phyloP scores from a whole-genome alignment of 352 stramenopile genomes.

The Phytophthora idaei region DNA sequence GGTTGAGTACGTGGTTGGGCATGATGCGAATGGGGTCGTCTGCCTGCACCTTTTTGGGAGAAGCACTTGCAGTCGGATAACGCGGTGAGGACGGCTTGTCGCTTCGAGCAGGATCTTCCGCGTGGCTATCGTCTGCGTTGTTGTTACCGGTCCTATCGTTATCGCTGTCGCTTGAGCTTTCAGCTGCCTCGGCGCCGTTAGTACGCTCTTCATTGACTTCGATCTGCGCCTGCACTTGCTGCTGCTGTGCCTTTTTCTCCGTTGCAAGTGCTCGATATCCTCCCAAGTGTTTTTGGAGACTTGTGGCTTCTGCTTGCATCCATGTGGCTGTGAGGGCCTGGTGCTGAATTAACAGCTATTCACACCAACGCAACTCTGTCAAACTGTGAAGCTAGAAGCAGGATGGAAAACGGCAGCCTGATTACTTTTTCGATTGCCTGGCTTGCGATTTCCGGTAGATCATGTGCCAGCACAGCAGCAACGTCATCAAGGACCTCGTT shows the following conservation, averaged over 20 bases:
- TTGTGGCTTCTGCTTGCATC: slow-evolving; percentile 32
- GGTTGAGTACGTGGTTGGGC: slow-evolving; percentile 56
- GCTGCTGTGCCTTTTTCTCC: slow-evolving; percentile 17
- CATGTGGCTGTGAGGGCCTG: slow-evolving; percentile 36
- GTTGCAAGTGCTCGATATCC: slow-evolving; percentile 22
- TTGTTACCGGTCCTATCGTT: slow-evolving; percentile 25
- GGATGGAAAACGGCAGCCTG: neutral
- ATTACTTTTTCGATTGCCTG: slow-evolving; percentile 51
- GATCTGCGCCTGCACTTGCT: neutral
- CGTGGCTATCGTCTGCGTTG: slow-evolving; percentile 23
- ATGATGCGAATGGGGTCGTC: slow-evolving; percentile 36
- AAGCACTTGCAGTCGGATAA: slow-evolving; percentile 18
- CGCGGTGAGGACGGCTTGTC: slow-evolving; percentile 28
- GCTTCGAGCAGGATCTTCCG: slow-evolving; percentile 18
- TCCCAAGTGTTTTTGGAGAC: slow-evolving; percentile 25
- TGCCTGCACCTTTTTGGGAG: slow-evolving; percentile 13
- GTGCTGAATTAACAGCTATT: slow-evolving; percentile 43
- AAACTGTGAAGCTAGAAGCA: neutral
- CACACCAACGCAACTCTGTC: slow-evolving; percentile 8
- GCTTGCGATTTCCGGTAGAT: slow-evolving; percentile 40
- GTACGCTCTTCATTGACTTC: slow-evolving; percentile 11
- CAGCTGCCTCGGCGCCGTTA: slow-evolving; percentile 9
- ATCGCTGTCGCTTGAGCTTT: slow-evolving; percentile 19
- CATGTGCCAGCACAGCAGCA: slow-evolving; percentile 40
- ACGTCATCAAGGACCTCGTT: slow-evolving; percentile 54